Percentiles rank a stretch among this genome's conserved stretches.
phyloP scores from a whole-genome alignment of 1,284 basidiomycete genomes.

The Marasmius fiardii region DNA sequence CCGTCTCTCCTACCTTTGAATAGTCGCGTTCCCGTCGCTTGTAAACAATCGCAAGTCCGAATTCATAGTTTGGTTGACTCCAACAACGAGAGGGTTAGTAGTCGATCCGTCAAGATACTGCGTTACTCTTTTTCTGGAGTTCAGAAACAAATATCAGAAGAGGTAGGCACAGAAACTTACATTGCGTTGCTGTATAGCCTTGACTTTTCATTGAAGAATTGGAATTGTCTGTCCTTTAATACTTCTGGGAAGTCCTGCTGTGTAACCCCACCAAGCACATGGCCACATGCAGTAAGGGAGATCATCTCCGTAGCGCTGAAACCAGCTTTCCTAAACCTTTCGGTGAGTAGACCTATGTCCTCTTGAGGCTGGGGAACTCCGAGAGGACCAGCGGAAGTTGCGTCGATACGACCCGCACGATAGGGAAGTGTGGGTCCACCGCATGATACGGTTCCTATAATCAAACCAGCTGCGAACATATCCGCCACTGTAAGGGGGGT shows the following conservation, averaged over 20 bases:
- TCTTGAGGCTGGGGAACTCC: slow-evolving; percentile 29
- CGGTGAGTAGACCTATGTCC: slow-evolving; percentile 20
- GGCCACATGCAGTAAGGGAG: slow-evolving; percentile 28
- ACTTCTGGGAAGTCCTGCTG: slow-evolving; percentile 27
- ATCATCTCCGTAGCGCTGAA: slow-evolving; percentile 30
- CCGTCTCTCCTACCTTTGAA: slow-evolving; percentile 3
- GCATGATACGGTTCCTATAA: slow-evolving; percentile 25
- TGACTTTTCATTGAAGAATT: slow-evolving; percentile 20
- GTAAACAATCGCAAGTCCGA: slow-evolving; percentile 22
- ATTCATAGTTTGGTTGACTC: slow-evolving; percentile 22
- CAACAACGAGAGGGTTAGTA: slow-evolving; percentile 23
- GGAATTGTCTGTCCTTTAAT: slow-evolving; percentile 14
- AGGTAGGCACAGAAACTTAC: slow-evolving; percentile 15
- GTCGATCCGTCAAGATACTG: slow-evolving; percentile 28
- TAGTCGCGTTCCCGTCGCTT: background rate
- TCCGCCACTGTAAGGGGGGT: slow-evolving; percentile 21
- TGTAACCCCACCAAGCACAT: slow-evolving; percentile 29
- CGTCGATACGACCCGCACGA: slow-evolving; percentile 28
- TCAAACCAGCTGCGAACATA: slow-evolving; percentile 24
- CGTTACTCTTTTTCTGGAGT: slow-evolving; percentile 18
- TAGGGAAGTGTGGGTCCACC: slow-evolving; percentile 28
- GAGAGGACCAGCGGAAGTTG: slow-evolving; percentile 21
- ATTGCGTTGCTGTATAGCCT: slow-evolving; percentile 21
- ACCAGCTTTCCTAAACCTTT: slow-evolving; percentile 23
- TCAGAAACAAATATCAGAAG: background rate